Base-by-base conservation (phyloP, 2,329 filamentous ascomycete species). In the Verticillium nonalfalfae region DNA sequence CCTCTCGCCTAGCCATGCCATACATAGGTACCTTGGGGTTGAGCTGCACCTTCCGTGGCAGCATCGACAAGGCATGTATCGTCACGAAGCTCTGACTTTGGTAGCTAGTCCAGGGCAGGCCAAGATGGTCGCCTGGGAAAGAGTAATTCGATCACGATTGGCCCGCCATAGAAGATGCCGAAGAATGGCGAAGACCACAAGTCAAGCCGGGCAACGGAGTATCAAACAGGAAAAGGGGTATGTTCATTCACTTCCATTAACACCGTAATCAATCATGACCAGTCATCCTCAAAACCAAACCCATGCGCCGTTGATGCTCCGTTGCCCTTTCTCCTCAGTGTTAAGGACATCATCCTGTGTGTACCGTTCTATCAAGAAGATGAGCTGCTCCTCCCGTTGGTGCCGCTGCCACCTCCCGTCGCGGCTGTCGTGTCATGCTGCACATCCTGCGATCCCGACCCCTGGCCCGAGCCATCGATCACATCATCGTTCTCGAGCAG, bases 351-450 rank as follows among this genome's bases (percentile, higher is more conserved):
- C 45, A 14, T 50, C n/a, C n/a, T 18, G 6, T 18, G 45, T 26
- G 9, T 18, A 50, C 45, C 45, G 13, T 21, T n/a, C 4, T 50
- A 50, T 59, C 39, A 67, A 34, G 65, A 61, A n/a, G 67, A 60
- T 13, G 63, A 26, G 26, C 26, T 35, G 39, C 64, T 61, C 31
- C 57, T 62, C 39, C 61, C 55, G 57, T 64, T 63, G 40, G 56
- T 61, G 45, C 59, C 60, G 52, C 64, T 50, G 45, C 45, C 45
- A 9, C n/a, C 64, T 57, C 59, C 64, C 15, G 64, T 65, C 21
- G 54, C 64, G 6, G 64, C 64, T 52, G 60, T 57, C 11, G 64
- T 64, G n/a, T 62, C 63, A 33, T 57, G 60, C 55, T 63, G 61
- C 11, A 57, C 63, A 52, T 60, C 55, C 6, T 63, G 61, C 15